Base-by-base conservation (phyloP, 108 stramenopile species). In the Nitzschia sp. region DNA sequence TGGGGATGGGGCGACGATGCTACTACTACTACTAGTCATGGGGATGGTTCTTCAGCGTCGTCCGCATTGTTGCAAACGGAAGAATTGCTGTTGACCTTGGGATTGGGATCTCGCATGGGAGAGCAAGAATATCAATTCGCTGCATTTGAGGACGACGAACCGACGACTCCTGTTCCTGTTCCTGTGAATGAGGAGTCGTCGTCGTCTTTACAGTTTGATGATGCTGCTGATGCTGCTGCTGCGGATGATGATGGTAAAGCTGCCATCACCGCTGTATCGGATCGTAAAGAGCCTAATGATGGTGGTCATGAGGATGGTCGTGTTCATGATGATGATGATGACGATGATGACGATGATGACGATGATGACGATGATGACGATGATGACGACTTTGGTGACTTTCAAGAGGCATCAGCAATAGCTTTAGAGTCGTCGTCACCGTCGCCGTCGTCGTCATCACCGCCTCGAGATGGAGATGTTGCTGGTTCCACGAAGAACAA, bases 51-150 rank as follows among this genome's bases (percentile, higher is more conserved):
- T 22, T 32, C 2, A 0, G 50, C 2, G 53, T 38, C 22, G n/a
- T n/a, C n/a, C n/a, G n/a, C n/a, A n/a, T n/a, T n/a, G n/a, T n/a
- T n/a, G n/a, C n/a, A 32, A 0, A 56, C 65, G 15, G 57, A 59
- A 23, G 58, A 58, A 35, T 28, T 23, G 25, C 31, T 57, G 0
- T 26, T 65, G 36, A 15, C 45, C 0, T 36, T 75, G 0, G 35
- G 35, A 32, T 45, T 45, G 23, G 67, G 67, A 16, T 55, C 53
- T 31, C 22, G 31, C 11, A 53, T 58, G 21, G 73, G 73, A 55
- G 45, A 68, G 27, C 73, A 75, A 60, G 73, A 75, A 62, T 75
- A 61, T 53, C 66, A 75, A 48, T 75, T 75, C 55, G 73, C 73
- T 30, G 4, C 56, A 30, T 56, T 55, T 45, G 36, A 55, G n/a